These are phyloP conservation scores for Fragaria iinumae DNA, from an alignment of 306 rosid species.

Conservation along the genomic window DNA sequence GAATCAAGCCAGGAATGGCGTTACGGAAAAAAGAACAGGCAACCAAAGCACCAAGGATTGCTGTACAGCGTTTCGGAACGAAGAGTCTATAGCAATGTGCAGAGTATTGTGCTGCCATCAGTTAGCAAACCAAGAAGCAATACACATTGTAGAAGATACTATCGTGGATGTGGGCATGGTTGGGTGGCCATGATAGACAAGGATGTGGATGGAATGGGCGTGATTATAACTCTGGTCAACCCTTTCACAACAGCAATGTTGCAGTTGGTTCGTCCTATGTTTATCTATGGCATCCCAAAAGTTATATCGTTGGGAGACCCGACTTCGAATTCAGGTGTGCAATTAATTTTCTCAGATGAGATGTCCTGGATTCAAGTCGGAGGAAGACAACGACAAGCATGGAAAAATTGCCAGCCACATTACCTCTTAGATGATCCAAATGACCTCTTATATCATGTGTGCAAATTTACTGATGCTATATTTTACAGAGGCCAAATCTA, in stretches of 20 bases:
- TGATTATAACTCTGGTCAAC: background rate
- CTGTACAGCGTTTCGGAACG: background rate
- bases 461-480: background rate
- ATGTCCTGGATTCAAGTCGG: background rate
- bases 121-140: background rate
- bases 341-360: background rate
- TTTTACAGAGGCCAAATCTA: background rate
- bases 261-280: too few species aligned
- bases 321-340: background rate
- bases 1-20: background rate
- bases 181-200: background rate
- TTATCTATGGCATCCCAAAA: background rate
- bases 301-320: background rate
- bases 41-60: background rate
- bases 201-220: background rate
- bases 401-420: background rate
- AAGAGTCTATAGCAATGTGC: background rate
- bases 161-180: constrained; percentile 1
- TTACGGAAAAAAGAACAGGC: background rate
- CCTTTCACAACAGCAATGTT: background rate
- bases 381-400: background rate
- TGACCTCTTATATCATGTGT: background rate
- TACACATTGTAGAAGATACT: background rate
- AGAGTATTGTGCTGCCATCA: background rate
- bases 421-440: too few species aligned